Conservation (phyloP, 768 basidiomycete genomes). For the Serendipita sp. region DNA sequence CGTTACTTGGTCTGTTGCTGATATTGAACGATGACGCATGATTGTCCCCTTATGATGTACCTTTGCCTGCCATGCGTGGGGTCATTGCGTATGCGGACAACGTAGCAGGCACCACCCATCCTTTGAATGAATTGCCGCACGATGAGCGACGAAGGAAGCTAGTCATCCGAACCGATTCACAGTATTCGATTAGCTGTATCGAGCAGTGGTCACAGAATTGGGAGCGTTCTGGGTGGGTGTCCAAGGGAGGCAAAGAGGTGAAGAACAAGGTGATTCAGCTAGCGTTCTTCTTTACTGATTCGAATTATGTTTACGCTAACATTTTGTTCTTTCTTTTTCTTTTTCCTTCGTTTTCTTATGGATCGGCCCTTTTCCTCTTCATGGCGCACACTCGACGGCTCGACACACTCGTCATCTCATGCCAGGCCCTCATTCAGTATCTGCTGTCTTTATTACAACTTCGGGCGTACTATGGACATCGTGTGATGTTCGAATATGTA, state of each 20-base stretch:
- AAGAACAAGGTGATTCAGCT: conserved; percentile 35
- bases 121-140: background rate
- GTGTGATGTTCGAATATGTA: conserved; percentile 52
- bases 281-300: background rate
- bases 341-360: background rate
- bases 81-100: no score
- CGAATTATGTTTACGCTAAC: background rate
- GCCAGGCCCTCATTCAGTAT: conserved; percentile 45
- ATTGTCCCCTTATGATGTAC: no score
- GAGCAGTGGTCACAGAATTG: conserved; percentile 11
- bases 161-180: conserved; percentile 71
- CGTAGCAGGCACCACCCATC: no score
- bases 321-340: background rate
- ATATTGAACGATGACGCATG: no score
- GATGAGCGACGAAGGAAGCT: conserved; percentile 22
- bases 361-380: no score
- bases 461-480: conserved; percentile 35
- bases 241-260: conserved; percentile 35
- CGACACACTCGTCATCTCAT: no score
- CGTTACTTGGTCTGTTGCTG: no score
- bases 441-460: conserved; percentile 42
- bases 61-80: no score
- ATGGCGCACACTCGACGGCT: no score
- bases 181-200: conserved; percentile 59
- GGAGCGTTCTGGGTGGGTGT: conserved; percentile 24